Conservation (phyloP, 2,329 filamentous ascomycete genomes). For the Xylaria sp. region DNA sequence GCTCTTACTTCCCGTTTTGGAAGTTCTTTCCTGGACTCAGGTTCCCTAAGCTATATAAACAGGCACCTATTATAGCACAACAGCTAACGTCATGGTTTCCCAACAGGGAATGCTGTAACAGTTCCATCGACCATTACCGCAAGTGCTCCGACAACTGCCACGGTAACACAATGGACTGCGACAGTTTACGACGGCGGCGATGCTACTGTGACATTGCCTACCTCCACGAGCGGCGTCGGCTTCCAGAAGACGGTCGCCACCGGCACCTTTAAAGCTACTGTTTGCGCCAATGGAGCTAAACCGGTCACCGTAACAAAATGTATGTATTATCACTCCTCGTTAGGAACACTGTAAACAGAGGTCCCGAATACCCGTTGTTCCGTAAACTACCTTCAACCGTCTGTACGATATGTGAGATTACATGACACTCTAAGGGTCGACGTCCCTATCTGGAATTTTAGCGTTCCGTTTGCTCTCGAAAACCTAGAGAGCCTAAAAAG, state of each 20-base stretch:
- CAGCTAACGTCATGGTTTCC: background rate
- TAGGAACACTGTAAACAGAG: too few relatives aligned
- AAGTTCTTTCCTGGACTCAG: too few relatives aligned
- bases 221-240: background rate
- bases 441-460: too few relatives aligned
- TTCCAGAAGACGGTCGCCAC: slow-evolving; percentile 7
- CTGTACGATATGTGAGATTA: too few relatives aligned
- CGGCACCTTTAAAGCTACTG: slow-evolving; percentile 7
- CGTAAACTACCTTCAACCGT: too few relatives aligned
- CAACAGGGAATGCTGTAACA: background rate
- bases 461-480: background rate
- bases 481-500: too few relatives aligned
- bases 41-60: background rate
- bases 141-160: background rate
- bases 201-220: slow-evolving; percentile 10
- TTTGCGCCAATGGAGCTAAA: slow-evolving; percentile 16
- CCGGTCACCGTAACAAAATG: slow-evolving; percentile 18
- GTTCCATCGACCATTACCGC: slow-evolving; percentile 1
- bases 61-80: background rate
- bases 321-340: too few relatives aligned
- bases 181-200: background rate
- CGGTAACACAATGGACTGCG: slow-evolving; percentile 1
- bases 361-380: too few relatives aligned
- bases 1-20: background rate
- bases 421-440: too few relatives aligned